Base-by-base conservation (phyloP, 805 yeast species). In the Brettanomyces sp. region DNA sequence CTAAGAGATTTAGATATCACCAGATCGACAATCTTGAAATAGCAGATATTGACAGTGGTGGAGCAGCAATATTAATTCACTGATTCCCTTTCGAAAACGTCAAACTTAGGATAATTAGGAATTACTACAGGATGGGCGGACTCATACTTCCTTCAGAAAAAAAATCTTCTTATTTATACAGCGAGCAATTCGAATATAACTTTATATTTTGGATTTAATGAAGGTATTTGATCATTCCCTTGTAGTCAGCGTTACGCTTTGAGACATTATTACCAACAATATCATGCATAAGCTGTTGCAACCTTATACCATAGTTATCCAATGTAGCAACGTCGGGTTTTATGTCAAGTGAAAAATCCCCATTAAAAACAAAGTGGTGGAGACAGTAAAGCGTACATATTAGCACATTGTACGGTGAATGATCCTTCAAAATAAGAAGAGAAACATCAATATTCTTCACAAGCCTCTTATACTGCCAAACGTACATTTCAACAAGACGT, bases 41-140 rank as follows among this genome's bases (percentile, higher is more conserved):
- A 25, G 96, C 85, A 9, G 75, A 78, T 52, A 78, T 91, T 55
- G 76, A 80, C 55, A 72, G 76, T 45, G 99, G 98, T 47, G 97
- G 96, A 54, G 96, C 95, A 34, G 79, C 73, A 36, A 57, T 73
- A 39, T 65, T 77, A 12, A 74, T 65, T 53, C 77, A 69, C 43
- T 48, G 41, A 45, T 23, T 46, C 7, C 21, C 38, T 12, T 21
- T 30, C 33, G 38, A 38, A 37, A 25, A 18, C 18, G 18, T 18
- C 18, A 21, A 7, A 5, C 3, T n/a, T 28, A 28, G 11, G 32
- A 28, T 7, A 9, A 28, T 28, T 28, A 28, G 7, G 11, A 28
- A 9, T 7, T 28, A 28, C 32, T 6, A 28, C 7, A 7, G 32
- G 11, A 28, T 28, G 32, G 32, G 32, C 32, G 11, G 32, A 9